Evolutionary conservation across 2,329 filamentous ascomycete species (phyloP).

Genomic region (Penicillium sp.): DNA sequence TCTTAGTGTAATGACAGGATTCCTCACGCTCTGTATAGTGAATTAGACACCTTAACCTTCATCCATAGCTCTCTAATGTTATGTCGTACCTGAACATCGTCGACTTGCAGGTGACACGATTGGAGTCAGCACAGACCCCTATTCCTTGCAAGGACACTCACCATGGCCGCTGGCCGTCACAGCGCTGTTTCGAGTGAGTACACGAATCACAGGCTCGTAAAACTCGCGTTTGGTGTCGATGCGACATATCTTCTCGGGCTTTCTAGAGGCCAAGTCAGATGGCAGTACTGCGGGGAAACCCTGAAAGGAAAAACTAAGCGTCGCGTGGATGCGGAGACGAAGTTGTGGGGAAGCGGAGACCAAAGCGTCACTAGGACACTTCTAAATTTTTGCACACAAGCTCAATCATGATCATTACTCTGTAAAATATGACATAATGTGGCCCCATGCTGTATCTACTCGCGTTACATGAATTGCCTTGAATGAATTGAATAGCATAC

Average conservation of each 20-base stretch:
- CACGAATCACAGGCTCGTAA: constrained; percentile 40
- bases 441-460: too few species aligned
- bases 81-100: constrained; percentile 21
- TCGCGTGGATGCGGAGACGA: constrained; percentile 10
- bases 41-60: not conserved
- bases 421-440: too few species aligned
- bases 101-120: constrained; percentile 12
- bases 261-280: not conserved
- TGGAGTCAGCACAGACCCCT: not conserved
- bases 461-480: too few species aligned
- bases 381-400: too few species aligned
- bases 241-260: not conserved
- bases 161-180: constrained; percentile 46
- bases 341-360: constrained; percentile 11
- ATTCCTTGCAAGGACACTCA: constrained; percentile 25
- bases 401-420: too few species aligned
- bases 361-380: not conserved
- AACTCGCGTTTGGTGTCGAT: constrained; percentile 18
- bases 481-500: too few species aligned
- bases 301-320: not conserved
- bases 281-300: not conserved
- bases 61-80: not conserved
- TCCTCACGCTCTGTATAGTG: constrained; percentile 13
- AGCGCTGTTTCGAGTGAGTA: constrained; percentile 45
- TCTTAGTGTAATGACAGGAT: constrained; percentile 24